Conservation (phyloP, 2,329 filamentous ascomycete genomes). For the Aspergillus uvarum region DNA sequence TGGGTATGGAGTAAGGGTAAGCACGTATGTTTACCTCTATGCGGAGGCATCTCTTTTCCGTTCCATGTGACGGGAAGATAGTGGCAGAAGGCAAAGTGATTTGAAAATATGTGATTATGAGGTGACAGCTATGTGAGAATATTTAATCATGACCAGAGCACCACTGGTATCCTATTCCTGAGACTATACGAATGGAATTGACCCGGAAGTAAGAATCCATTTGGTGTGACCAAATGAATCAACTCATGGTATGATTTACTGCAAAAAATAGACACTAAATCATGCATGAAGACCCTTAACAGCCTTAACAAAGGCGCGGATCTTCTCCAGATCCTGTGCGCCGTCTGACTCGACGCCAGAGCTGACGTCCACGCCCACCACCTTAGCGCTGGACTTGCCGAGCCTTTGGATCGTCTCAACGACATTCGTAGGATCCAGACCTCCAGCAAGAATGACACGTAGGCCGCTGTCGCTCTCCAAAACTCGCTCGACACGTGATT, state of each 20-base stretch:
- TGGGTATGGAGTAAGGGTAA: no score
- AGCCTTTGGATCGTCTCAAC: conserved; percentile 62
- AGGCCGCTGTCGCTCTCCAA: conserved; percentile 70
- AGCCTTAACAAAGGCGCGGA: conserved; percentile 73
- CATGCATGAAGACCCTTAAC: conserved; percentile 57
- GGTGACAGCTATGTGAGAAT: not conserved
- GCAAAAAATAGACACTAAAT: conserved; percentile 10
- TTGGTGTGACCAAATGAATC: not conserved
- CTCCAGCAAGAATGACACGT: conserved; percentile 78
- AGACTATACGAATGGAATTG: not conserved
- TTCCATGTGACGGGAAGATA: no score
- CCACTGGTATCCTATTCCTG: not conserved
- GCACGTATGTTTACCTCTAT: no score
- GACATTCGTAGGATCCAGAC: conserved; percentile 78
- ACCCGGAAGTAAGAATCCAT: not conserved
- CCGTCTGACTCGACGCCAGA: conserved; percentile 88
- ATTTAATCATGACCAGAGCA: no score
- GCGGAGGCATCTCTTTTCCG: no score
- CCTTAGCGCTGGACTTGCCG: conserved; percentile 59
- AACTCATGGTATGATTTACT: not conserved
- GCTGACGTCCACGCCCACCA: conserved; percentile 87
- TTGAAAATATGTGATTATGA: not conserved
- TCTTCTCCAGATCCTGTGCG: conserved; percentile 76
- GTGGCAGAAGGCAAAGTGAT: no score
- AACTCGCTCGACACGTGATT: conserved; percentile 64